Conservation (phyloP, 352 stramenopile genomes). For the Nothophytophthora sp. region DNA sequence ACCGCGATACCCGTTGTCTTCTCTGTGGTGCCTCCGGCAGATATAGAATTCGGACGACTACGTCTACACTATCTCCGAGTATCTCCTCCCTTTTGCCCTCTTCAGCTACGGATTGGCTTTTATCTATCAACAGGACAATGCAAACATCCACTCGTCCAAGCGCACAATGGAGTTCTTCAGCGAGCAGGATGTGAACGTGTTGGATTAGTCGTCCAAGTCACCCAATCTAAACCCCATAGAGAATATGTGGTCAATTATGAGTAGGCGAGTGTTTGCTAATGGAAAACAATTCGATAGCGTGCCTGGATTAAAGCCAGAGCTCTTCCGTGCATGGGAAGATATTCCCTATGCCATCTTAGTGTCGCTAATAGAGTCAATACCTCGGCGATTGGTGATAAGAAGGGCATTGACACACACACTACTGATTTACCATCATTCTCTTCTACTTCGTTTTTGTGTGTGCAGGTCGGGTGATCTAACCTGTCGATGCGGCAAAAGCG, state of each 20-base stretch:
- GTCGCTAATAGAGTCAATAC: conserved; percentile 13
- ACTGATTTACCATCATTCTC: conserved; percentile 1
- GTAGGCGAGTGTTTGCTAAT: conserved; percentile 14
- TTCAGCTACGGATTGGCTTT: conserved; percentile 18
- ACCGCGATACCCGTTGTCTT: too few species aligned
- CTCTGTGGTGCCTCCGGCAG: too few species aligned
- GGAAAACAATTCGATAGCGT: conserved; percentile 10
- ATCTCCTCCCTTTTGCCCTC: conserved; percentile 23
- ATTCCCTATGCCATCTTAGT: background rate
- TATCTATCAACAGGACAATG: conserved; percentile 31
- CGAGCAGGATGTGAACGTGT: conserved; percentile 8
- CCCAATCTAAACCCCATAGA: conserved; percentile 31
- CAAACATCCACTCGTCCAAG: conserved; percentile 16
- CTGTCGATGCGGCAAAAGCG: too few species aligned
- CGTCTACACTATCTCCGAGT: conserved; percentile 22
- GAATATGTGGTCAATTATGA: conserved; percentile 23
- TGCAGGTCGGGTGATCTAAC: too few species aligned
- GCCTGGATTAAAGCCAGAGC: background rate
- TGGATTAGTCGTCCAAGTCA: conserved; percentile 23
- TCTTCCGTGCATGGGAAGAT: conserved; percentile 1
- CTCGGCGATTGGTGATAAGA: conserved; percentile 13
- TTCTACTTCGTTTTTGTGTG: background rate
- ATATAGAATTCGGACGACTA: conserved; percentile 27
- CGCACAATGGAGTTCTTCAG: conserved; percentile 16
- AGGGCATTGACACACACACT: conserved; percentile 17